phyloP scores from a whole-genome alignment of 2,329 filamentous ascomycete species.

The Ceratocystis papillata region DNA sequence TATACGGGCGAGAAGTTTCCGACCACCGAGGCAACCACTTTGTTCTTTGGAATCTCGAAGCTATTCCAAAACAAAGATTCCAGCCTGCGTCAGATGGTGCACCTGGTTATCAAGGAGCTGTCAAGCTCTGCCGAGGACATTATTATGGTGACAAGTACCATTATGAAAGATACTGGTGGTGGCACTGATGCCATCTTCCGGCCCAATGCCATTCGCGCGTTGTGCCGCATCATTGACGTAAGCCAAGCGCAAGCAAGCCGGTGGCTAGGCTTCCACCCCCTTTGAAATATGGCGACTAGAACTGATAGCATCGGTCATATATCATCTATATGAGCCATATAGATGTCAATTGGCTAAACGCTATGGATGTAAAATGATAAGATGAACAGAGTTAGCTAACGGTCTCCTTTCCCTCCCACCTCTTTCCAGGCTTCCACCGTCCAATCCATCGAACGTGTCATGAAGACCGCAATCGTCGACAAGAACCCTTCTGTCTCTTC shows the following conservation, averaged over 20 bases:
- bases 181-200: constrained; percentile 89
- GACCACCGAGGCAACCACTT: constrained; percentile 89
- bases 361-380: too few relatives aligned
- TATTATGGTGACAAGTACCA: constrained; percentile 98
- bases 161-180: constrained; percentile 98
- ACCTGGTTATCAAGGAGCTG: constrained; percentile 95
- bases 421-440: constrained; percentile 69
- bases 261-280: too few relatives aligned
- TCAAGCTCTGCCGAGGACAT: constrained; percentile 93
- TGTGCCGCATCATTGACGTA: constrained; percentile 95
- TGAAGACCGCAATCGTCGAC: constrained; percentile 99
- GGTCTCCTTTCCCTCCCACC: not conserved
- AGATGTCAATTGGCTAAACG: too few relatives aligned
- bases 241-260: constrained; percentile 29
- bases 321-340: too few relatives aligned
- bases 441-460: constrained; percentile 92
- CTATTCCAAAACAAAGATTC: constrained; percentile 99
- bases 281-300: too few relatives aligned
- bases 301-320: not conserved
- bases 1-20: constrained; percentile 97
- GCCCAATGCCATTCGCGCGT: constrained; percentile 87
- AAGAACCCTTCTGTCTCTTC: constrained; percentile 97
- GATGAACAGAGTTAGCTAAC: too few relatives aligned
- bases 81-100: constrained; percentile 95
- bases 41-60: constrained; percentile 99